Percentiles rank a stretch among this genome's conserved stretches.
Conservation (phyloP, 176 grass and related monocot genomes). For the Eragrostis curvula region DNA sequence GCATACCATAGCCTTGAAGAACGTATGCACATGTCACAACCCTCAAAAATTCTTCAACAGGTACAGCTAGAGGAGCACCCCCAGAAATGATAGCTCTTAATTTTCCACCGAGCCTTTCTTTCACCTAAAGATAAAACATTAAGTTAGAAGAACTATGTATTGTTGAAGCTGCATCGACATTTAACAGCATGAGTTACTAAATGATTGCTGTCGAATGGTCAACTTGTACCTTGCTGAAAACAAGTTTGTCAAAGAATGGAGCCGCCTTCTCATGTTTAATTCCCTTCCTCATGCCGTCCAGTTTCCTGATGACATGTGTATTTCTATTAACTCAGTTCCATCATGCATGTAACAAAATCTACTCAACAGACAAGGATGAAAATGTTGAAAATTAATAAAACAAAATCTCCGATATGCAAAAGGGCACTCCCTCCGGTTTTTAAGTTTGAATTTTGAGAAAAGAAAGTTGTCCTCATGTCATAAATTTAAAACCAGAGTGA, state of each 20-base stretch:
- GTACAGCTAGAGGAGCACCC: slow-evolving; percentile 74
- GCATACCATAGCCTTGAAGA: slow-evolving; percentile 90
- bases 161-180: neutral
- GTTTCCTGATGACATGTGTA: slow-evolving; percentile 67
- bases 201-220: neutral
- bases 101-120: slow-evolving; percentile 86
- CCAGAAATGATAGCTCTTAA: slow-evolving; percentile 82
- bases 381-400: no score
- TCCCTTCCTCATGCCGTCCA: slow-evolving; percentile 70
- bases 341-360: neutral
- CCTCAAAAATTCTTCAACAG: slow-evolving; percentile 86
- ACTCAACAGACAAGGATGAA: slow-evolving; percentile 4
- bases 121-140: slow-evolving; percentile 60
- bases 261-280: slow-evolving; percentile 81
- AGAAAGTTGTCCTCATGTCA: no score
- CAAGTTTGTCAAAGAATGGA: slow-evolving; percentile 83
- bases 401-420: no score
- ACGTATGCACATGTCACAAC: slow-evolving; percentile 91
- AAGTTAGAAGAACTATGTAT: slow-evolving; percentile 31
- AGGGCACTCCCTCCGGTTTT: no score
- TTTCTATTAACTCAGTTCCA: slow-evolving; percentile 24
- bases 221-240: slow-evolving; percentile 83
- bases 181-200: neutral
- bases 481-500: no score
- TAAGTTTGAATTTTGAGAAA: no score